These are phyloP conservation scores for Umbellularia californica DNA, from an alignment of 164 flowering plant species.

Conservation along the genomic window DNA sequence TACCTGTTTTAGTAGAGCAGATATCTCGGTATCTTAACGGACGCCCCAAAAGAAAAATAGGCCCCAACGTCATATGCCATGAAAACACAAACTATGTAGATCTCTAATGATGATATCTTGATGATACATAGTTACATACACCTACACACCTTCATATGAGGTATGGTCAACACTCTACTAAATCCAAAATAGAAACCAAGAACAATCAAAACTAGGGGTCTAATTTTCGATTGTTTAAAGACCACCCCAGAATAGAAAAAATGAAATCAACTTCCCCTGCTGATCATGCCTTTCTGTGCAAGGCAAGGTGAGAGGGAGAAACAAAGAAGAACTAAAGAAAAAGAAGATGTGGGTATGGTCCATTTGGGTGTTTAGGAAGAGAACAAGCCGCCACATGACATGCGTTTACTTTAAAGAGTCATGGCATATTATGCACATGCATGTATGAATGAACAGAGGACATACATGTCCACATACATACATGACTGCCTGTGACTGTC, in stretches of 20 bases:
- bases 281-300: not conserved
- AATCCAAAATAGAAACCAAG: not conserved
- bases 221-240: not conserved
- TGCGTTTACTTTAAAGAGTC: not conserved
- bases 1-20: slow-evolving; percentile 16
- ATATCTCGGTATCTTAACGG: slow-evolving; percentile 7
- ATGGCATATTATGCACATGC: not conserved
- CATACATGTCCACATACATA: not conserved
- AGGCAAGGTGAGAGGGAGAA: not conserved
- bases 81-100: slow-evolving; percentile 25
- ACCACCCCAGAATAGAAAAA: not conserved
- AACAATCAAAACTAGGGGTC: not conserved
- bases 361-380: not conserved
- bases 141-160: not conserved
- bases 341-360: not conserved
- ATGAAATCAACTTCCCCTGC: not conserved
- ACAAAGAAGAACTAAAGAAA: not conserved
- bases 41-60: slow-evolving; percentile 6
- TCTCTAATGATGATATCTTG: not conserved
- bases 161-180: not conserved
- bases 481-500: slow-evolving; percentile 7
- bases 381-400: not conserved
- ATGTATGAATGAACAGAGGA: not conserved
- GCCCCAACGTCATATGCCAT: slow-evolving; percentile 25
- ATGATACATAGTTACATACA: not conserved